Evolutionary conservation across 2,329 filamentous ascomycete species (phyloP).

Genomic region (Aspergillus felis): DNA sequence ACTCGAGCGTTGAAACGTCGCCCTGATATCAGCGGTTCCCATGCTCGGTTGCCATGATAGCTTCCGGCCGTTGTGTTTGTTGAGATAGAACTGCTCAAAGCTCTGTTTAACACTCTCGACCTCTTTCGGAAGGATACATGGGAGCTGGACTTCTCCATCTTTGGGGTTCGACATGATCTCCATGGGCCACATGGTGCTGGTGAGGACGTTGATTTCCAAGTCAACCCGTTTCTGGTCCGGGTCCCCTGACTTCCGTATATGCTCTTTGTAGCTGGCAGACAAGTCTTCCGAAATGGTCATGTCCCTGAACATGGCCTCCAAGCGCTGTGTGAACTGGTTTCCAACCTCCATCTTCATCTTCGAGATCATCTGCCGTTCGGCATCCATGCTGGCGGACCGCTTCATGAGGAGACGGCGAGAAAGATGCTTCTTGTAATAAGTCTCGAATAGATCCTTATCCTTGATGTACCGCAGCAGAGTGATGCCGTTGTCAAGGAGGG

Average conservation of each 20-base stretch:
- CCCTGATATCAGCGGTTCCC: constrained; percentile 84
- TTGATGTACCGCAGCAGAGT: constrained; percentile 80
- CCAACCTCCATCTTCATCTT: constrained; percentile 97
- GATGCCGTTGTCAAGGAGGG: constrained; percentile 83
- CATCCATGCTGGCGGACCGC: constrained; percentile 85
- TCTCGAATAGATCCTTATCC: constrained; percentile 92
- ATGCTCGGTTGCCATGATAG: constrained; percentile 76
- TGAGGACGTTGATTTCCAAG: constrained; percentile 78
- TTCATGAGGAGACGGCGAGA: constrained; percentile 81
- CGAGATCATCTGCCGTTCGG: constrained; percentile 91
- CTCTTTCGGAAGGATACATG: constrained; percentile 69
- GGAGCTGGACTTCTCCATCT: constrained; percentile 43
- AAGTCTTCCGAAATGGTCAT: constrained; percentile 85
- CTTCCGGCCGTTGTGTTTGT: constrained; percentile 80
- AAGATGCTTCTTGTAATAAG: constrained; percentile 97
- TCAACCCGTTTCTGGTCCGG: constrained; percentile 65
- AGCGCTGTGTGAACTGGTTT: constrained; percentile 85
- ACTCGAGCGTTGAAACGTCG: constrained; percentile 66
- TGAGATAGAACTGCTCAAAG: constrained; percentile 84
- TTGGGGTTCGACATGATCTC: constrained; percentile 69
- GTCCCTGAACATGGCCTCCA: constrained; percentile 98
- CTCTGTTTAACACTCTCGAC: constrained; percentile 74
- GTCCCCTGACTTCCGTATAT: constrained; percentile 59
- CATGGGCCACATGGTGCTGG: constrained; percentile 91
- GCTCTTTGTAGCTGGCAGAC: constrained; percentile 68